Evolutionary conservation across 2,329 filamentous ascomycete species (phyloP).

Genomic region (Talaromyces piceae): DNA sequence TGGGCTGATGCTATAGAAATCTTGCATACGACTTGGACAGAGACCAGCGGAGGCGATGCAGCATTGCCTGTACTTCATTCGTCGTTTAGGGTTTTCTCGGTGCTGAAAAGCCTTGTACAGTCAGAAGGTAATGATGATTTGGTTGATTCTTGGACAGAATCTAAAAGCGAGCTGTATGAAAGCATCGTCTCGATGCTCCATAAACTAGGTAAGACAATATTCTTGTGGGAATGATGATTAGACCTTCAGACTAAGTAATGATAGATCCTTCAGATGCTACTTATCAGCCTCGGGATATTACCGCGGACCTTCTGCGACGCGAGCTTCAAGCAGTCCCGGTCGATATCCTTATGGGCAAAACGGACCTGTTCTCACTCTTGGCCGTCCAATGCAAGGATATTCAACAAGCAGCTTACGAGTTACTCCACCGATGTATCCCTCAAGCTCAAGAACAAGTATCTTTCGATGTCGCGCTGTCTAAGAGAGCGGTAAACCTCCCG

Average conservation of each 20-base stretch:
- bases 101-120: constrained; percentile 50
- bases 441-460: constrained; percentile 72
- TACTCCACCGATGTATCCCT: constrained; percentile 76
- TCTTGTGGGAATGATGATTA: neutral
- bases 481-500: constrained; percentile 59
- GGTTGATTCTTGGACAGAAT: constrained; percentile 61
- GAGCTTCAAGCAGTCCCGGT: constrained; percentile 59
- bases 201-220: constrained; percentile 30
- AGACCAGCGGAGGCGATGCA: constrained; percentile 40
- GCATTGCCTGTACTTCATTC: constrained; percentile 60
- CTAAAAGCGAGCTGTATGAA: constrained; percentile 53
- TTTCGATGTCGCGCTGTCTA: constrained; percentile 57
- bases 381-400: constrained; percentile 67
- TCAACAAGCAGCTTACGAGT: constrained; percentile 70
- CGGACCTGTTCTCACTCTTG: constrained; percentile 66
- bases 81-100: constrained; percentile 62
- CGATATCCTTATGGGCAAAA: constrained; percentile 54
- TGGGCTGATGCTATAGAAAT: constrained; percentile 64
- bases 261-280: constrained; percentile 44
- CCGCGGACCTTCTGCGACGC: constrained; percentile 66
- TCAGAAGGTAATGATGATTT: constrained; percentile 80
- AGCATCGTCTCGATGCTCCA: constrained; percentile 36
- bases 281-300: constrained; percentile 63
- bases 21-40: constrained; percentile 52
- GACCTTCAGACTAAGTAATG: neutral